Percentiles rank a stretch among this genome's conserved stretches.
These are phyloP conservation scores for Myriosclerotinia duriaeana DNA, from an alignment of 2,329 filamentous ascomycete species.

Conservation along the genomic window DNA sequence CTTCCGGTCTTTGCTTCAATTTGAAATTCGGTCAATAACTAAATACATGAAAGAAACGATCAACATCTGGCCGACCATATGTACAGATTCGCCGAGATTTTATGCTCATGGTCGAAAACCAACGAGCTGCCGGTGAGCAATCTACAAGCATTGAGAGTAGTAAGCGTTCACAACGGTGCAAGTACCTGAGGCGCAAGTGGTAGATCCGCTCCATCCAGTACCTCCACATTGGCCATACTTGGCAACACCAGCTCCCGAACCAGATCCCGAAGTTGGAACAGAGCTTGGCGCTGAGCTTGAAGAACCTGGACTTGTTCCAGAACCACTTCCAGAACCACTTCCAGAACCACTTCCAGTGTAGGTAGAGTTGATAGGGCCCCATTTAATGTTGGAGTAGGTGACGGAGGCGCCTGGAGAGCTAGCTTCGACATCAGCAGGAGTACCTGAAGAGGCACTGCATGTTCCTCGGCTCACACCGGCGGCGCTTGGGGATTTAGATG, in stretches of 20 bases:
- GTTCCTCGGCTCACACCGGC: slow-evolving; percentile 55
- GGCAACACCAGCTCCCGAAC: slow-evolving; percentile 16
- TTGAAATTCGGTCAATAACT: slow-evolving; percentile 4
- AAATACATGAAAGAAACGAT: slow-evolving; percentile 22
- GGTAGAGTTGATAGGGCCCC: slow-evolving; percentile 40
- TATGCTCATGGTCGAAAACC: neutral
- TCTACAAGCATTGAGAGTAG: slow-evolving; percentile 31
- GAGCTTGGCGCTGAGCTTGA: neutral
- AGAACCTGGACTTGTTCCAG: slow-evolving; percentile 11
- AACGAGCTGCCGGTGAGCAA: neutral
- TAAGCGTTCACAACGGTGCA: slow-evolving; percentile 31
- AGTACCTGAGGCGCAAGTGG: slow-evolving; percentile 24
- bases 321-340: slow-evolving; percentile 3
- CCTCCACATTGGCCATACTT: slow-evolving; percentile 34
- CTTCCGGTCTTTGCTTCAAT: neutral
- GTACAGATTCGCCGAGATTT: slow-evolving; percentile 18
- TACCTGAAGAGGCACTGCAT: slow-evolving; percentile 54
- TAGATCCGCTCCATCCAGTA: slow-evolving; percentile 28
- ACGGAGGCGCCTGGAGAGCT: slow-evolving; percentile 48
- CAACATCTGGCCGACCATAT: slow-evolving; percentile 18
- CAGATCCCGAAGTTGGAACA: slow-evolving; percentile 6
- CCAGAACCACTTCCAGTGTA: slow-evolving; percentile 26
- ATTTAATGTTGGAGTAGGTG: slow-evolving; percentile 42
- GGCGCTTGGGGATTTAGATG: slow-evolving; percentile 43
- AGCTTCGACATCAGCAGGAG: slow-evolving; percentile 51